Evolutionary conservation across 1,139 yeast species (phyloP).

Genomic region (Kodamaea plutei): DNA sequence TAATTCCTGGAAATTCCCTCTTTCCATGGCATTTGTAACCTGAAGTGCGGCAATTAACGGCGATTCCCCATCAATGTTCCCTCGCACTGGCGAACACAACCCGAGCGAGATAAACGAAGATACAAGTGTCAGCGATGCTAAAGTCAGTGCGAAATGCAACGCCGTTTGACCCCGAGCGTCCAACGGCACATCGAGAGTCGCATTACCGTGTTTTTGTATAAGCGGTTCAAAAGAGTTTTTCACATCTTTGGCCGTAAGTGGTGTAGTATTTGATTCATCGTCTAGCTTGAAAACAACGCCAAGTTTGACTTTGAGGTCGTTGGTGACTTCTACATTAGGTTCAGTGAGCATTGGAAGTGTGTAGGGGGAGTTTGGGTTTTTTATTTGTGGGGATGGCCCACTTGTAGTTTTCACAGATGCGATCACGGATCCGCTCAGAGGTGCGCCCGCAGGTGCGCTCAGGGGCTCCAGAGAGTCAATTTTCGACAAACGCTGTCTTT

Average conservation of each 20-base stretch:
- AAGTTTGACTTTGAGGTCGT: slow-evolving; percentile 18
- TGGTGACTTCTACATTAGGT: slow-evolving; percentile 15
- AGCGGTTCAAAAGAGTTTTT: slow-evolving; percentile 15
- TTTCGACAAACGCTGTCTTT: slow-evolving; percentile 12
- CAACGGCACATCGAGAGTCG: slow-evolving; percentile 33
- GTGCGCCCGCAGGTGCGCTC: no score
- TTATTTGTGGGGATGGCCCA: not conserved
- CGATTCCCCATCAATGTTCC: slow-evolving; percentile 38
- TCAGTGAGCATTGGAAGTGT: slow-evolving; percentile 17
- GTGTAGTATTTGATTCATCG: slow-evolving; percentile 9
- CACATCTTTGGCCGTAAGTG: slow-evolving; percentile 12
- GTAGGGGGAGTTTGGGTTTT: slow-evolving; percentile 20
- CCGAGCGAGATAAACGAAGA: slow-evolving; percentile 34
- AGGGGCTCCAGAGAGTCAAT: no score
- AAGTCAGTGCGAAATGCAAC: slow-evolving; percentile 43
- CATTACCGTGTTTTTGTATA: slow-evolving; percentile 10
- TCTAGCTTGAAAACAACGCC: slow-evolving; percentile 21
- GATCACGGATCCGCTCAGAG: not conserved
- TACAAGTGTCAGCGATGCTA: slow-evolving; percentile 38
- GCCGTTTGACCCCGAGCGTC: slow-evolving; percentile 44
- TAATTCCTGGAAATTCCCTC: slow-evolving; percentile 35
- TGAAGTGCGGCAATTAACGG: slow-evolving; percentile 39
- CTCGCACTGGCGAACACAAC: slow-evolving; percentile 40
- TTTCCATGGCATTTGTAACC: slow-evolving; percentile 46
- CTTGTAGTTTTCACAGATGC: not conserved